Conservation (phyloP, 495 filamentous ascomycete genomes). For the Schizothecium vesticola region DNA sequence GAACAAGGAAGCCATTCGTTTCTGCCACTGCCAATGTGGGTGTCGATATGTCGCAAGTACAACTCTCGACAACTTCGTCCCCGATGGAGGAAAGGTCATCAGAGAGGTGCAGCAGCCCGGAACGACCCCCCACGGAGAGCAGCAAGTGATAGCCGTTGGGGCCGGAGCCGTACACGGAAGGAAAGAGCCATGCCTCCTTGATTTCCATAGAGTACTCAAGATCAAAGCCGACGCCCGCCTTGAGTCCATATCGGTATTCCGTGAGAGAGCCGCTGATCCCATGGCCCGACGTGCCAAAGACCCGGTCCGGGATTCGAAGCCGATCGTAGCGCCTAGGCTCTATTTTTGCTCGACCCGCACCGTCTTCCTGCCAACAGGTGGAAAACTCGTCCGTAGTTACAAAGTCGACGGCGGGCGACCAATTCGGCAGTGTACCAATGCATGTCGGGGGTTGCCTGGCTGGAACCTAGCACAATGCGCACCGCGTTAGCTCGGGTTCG, state of each 20-base stretch:
- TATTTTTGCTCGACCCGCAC: slow-evolving; percentile 10
- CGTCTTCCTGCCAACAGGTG: slow-evolving; percentile 15
- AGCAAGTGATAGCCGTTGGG: slow-evolving; percentile 37
- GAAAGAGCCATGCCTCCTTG: slow-evolving; percentile 42
- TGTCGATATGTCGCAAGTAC: slow-evolving; percentile 45
- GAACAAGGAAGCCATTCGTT: slow-evolving; percentile 36
- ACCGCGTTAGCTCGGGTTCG: background rate
- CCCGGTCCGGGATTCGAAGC: slow-evolving; percentile 36
- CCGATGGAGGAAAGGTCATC: slow-evolving; percentile 32
- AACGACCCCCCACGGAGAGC: slow-evolving; percentile 45
- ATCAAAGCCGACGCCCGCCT: slow-evolving; percentile 57
- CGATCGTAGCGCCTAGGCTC: slow-evolving; percentile 13
- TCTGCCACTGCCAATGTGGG: slow-evolving; percentile 53
- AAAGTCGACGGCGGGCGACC: slow-evolving; percentile 76
- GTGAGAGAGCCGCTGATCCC: slow-evolving; percentile 57
- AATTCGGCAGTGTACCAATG: slow-evolving; percentile 58
- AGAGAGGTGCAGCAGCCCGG: slow-evolving; percentile 34
- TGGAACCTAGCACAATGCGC: slow-evolving; percentile 24
- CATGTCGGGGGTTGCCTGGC: slow-evolving; percentile 42
- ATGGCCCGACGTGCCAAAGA: slow-evolving; percentile 57
- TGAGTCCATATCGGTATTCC: slow-evolving; percentile 66
- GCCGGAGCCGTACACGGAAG: slow-evolving; percentile 10
- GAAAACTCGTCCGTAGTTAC: slow-evolving; percentile 39
- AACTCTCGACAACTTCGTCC: slow-evolving; percentile 31
- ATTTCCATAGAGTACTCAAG: slow-evolving; percentile 42